Conservation (phyloP, 805 yeast genomes). For the Sporopachydermia quercuum region DNA sequence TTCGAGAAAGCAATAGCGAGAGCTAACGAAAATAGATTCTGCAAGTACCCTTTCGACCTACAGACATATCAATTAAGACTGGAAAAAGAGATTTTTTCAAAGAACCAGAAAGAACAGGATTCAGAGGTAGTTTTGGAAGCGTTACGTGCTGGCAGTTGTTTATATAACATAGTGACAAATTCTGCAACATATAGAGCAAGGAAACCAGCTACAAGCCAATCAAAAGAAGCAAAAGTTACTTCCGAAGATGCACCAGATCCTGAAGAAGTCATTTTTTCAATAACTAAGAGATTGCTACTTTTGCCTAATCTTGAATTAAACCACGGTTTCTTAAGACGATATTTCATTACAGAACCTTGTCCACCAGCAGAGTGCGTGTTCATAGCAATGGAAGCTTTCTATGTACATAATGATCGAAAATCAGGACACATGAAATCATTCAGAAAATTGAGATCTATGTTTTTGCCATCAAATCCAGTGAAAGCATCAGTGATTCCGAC, state of each 20-base stretch:
- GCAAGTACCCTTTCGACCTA: not conserved
- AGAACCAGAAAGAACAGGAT: not conserved
- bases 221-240: not conserved
- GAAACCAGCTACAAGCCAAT: not conserved
- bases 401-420: not conserved
- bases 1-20: not conserved
- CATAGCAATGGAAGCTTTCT: constrained; percentile 1
- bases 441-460: not conserved
- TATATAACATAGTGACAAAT: not conserved
- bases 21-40: not conserved
- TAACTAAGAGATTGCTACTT: not conserved
- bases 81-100: not conserved
- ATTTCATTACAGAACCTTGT: not conserved
- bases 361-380: not conserved
- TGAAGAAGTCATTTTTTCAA: not conserved
- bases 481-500: constrained; percentile 18
- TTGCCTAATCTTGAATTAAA: not conserved
- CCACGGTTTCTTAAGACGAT: not conserved
- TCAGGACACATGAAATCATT: not conserved
- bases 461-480: not conserved
- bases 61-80: not conserved
- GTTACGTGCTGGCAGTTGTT: not conserved
- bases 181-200: not conserved
- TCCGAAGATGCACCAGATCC: not conserved
- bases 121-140: not conserved